Conservation (phyloP, 331 rosid species). For the Rosa hybrid region DNA sequence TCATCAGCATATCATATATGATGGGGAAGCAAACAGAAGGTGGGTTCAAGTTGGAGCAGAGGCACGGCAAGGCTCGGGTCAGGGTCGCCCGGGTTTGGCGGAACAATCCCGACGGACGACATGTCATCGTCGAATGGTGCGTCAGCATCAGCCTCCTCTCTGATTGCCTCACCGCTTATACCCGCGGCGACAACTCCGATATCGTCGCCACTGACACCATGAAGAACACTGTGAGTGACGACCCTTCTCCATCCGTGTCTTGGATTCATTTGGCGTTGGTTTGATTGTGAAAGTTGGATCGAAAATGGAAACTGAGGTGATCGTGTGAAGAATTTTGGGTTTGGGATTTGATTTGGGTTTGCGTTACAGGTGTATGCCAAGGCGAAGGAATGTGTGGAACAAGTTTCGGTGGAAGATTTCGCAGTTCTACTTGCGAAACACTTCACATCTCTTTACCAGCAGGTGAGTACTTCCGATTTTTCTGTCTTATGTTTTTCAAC, state of each 20-base stretch:
- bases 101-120: constrained; percentile 43
- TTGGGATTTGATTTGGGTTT: neutral
- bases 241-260: neutral
- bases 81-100: constrained; percentile 87
- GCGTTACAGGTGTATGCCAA: constrained; percentile 72
- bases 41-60: constrained; percentile 73
- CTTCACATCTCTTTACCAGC: constrained; percentile 68
- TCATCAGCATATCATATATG: neutral
- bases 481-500: no score
- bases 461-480: constrained; percentile 31
- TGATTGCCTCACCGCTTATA: constrained; percentile 66
- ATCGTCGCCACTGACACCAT: constrained; percentile 93
- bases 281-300: no score
- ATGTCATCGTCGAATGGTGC: constrained; percentile 81
- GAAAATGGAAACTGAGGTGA: no score
- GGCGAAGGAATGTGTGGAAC: constrained; percentile 78
- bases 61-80: constrained; percentile 81
- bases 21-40: constrained; percentile 37
- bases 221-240: constrained; percentile 72
- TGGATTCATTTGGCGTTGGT: no score
- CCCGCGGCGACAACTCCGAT: constrained; percentile 67
- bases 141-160: constrained; percentile 73
- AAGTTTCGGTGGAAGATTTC: constrained; percentile 71
- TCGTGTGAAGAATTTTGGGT: no score
- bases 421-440: constrained; percentile 83